Conservation (phyloP, 2,329 filamentous ascomycete genomes). For the Penicillium brevicompactum region DNA sequence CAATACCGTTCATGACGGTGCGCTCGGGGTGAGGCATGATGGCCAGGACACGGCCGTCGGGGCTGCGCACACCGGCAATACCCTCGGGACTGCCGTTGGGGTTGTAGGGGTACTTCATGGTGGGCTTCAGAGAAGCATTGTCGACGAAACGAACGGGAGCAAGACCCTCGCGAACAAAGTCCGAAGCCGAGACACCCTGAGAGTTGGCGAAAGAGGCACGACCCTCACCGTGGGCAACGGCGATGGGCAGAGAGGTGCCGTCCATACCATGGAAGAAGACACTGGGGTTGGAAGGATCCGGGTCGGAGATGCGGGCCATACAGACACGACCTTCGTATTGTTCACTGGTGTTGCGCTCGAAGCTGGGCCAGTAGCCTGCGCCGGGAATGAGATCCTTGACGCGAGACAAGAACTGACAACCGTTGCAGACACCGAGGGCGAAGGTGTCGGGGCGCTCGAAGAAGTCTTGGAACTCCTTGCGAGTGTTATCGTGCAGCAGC, state of each 20-base stretch:
- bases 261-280: conserved; percentile 91
- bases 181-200: conserved; percentile 45
- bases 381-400: conserved; percentile 84
- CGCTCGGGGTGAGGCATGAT: conserved; percentile 95
- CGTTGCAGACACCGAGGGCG: conserved; percentile 92
- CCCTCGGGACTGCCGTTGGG: conserved; percentile 82
- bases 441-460: conserved; percentile 90
- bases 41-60: conserved; percentile 77
- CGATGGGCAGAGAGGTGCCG: conserved; percentile 79
- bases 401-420: conserved; percentile 90
- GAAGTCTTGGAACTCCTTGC: conserved; percentile 79
- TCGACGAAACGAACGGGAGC: conserved; percentile 83
- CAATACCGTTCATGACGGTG: conserved; percentile 78
- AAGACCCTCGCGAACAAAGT: conserved; percentile 66
- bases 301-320: conserved; percentile 79
- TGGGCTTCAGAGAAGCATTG: conserved; percentile 69
- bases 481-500: conserved; percentile 74
- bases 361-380: conserved; percentile 78
- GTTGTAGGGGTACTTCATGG: conserved; percentile 85
- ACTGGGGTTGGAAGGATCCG: conserved; percentile 58
- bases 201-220: conserved; percentile 69
- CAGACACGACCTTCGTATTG: conserved; percentile 87
- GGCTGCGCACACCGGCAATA: conserved; percentile 76
- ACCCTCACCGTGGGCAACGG: conserved; percentile 88
- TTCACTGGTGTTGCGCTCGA: conserved; percentile 79